phyloP scores from a whole-genome alignment of 164 flowering plant species.

The Warburgia ugandensis region DNA sequence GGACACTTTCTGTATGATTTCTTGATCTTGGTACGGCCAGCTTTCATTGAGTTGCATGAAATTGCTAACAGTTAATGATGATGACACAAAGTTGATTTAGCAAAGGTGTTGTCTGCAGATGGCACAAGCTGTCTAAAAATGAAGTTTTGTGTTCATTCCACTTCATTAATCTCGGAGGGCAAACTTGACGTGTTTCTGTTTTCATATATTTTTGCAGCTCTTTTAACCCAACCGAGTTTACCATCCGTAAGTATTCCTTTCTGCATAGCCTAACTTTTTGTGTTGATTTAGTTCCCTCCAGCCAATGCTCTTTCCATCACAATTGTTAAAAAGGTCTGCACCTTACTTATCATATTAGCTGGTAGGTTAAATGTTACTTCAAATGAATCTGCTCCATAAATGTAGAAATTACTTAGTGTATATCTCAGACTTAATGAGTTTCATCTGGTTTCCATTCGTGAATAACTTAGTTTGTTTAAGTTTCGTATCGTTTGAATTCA shows the following conservation, averaged over 20 bases:
- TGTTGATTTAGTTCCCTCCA: background rate
- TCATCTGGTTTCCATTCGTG: constrained; percentile 7
- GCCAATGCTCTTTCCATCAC: background rate
- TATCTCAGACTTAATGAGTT: background rate
- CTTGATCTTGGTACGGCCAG: too few species aligned
- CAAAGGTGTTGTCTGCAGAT: too few species aligned
- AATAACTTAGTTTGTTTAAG: constrained; percentile 3
- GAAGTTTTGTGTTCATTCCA: background rate
- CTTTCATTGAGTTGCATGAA: too few species aligned
- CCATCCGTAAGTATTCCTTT: constrained; percentile 8
- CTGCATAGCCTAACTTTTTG: background rate
- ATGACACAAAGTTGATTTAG: too few species aligned
- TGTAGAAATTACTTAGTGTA: background rate
- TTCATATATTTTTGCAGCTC: constrained; percentile 5
- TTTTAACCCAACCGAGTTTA: constrained; percentile 7
- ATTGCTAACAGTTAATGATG: too few species aligned
- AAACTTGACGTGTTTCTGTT: background rate
- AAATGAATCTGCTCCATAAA: background rate
- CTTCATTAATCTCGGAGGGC: background rate
- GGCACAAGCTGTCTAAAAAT: too few species aligned
- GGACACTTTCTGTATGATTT: too few species aligned
- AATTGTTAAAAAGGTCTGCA: background rate
- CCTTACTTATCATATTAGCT: background rate
- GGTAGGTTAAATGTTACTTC: background rate
- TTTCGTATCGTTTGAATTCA: background rate